Conservation (phyloP, 169 alveolate species). For the Eimeria praecox region DNA sequence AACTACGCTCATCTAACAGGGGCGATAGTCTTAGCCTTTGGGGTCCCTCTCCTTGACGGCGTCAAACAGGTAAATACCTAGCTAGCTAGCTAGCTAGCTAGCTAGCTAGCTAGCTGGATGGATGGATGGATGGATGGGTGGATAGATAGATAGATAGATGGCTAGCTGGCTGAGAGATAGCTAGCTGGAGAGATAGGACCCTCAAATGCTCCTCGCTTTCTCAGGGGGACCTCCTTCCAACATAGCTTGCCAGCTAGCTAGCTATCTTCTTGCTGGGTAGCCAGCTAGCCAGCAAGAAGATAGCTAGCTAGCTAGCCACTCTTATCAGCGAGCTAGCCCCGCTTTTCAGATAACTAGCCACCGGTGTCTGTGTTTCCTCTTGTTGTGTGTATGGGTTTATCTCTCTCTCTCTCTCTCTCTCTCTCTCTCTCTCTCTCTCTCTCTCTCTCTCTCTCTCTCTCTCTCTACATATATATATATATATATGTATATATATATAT, state of each 20-base stretch:
- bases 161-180: background rate
- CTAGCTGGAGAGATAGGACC: background rate
- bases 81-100: too few relatives aligned
- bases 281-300: background rate
- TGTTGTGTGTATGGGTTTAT: too few relatives aligned
- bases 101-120: too few relatives aligned
- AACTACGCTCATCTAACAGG: slow-evolving; percentile 47
- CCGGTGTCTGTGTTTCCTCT: background rate
- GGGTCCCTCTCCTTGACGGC: slow-evolving; percentile 44
- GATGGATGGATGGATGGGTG: background rate
- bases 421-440: too few relatives aligned
- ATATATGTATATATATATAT: too few relatives aligned
- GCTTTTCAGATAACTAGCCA: background rate
- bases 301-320: too few relatives aligned
- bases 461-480: too few relatives aligned
- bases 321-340: background rate
- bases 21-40: slow-evolving; percentile 37
- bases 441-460: too few relatives aligned
- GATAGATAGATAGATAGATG: background rate
- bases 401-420: too few relatives aligned
- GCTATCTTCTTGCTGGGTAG: too few relatives aligned
- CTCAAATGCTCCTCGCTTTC: too few relatives aligned
- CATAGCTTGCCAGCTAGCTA: background rate
- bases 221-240: background rate
- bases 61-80: too few relatives aligned